Conservation (phyloP, 2,329 filamentous ascomycete species). For the Graphium sp. region DNA sequence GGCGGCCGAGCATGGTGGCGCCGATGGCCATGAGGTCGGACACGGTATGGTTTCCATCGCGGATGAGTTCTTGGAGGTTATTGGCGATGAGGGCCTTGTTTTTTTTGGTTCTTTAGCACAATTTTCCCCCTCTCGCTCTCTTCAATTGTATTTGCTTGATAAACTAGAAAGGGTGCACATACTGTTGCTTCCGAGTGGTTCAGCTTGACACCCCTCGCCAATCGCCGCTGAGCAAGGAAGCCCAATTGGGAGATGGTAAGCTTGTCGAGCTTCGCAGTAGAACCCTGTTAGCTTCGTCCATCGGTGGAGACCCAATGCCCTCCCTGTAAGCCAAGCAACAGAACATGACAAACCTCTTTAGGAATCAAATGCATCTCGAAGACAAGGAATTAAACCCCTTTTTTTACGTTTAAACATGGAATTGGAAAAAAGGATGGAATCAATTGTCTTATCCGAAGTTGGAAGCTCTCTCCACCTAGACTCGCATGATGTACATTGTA, state of each 20-base stretch:
- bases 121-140: neutral
- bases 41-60: constrained; percentile 85
- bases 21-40: constrained; percentile 88
- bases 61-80: constrained; percentile 89
- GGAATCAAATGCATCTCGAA: constrained; percentile 30
- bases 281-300: constrained; percentile 6
- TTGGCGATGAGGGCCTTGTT: constrained; percentile 62
- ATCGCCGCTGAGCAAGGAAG: constrained; percentile 68
- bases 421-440: too few species aligned
- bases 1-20: constrained; percentile 79
- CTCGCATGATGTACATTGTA: too few species aligned
- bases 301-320: neutral
- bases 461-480: too few species aligned
- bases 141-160: too few species aligned
- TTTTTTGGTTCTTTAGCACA: neutral
- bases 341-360: constrained; percentile 22
- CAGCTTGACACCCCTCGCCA: constrained; percentile 73
- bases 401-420: too few species aligned
- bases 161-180: constrained; percentile 9
- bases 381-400: too few species aligned
- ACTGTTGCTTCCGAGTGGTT: constrained; percentile 85
- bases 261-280: constrained; percentile 64
- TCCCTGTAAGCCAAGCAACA: constrained; percentile 2
- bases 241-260: constrained; percentile 83
- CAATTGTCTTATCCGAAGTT: too few species aligned